phyloP scores from a whole-genome alignment of 2,329 filamentous ascomycete species.

The Monilinia fructigena region DNA sequence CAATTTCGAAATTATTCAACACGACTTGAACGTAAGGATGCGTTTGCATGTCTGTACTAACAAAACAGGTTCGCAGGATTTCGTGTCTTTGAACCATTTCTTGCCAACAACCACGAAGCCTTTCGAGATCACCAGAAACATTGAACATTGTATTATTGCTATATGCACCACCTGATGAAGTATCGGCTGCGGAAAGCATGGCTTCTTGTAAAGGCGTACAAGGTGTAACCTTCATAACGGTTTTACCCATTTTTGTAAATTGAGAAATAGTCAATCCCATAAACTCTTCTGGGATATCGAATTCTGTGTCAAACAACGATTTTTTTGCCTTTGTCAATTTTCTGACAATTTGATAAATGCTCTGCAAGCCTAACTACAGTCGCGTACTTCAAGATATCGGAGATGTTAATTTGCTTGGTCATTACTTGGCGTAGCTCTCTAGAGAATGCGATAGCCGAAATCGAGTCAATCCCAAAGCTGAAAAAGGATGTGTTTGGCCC shows the following conservation, averaged over 20 bases:
- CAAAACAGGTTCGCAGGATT: slow-evolving; percentile 76
- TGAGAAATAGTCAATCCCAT: slow-evolving; percentile 24
- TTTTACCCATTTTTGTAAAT: slow-evolving; percentile 32
- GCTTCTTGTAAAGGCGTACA: slow-evolving; percentile 87
- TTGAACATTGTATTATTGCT: slow-evolving; percentile 69
- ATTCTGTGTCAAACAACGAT: slow-evolving; percentile 22
- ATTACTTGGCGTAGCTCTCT: slow-evolving; percentile 52
- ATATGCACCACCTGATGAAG: slow-evolving; percentile 55
- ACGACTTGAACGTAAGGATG: slow-evolving; percentile 73
- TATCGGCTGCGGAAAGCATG: slow-evolving; percentile 66
- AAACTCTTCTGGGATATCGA: slow-evolving; percentile 33
- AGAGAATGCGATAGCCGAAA: slow-evolving; percentile 73
- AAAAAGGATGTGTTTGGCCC: slow-evolving; percentile 69
- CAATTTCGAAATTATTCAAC: slow-evolving; percentile 47
- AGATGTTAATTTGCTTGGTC: slow-evolving; percentile 58
- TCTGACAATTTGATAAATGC: slow-evolving; percentile 28
- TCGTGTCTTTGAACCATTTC: slow-evolving; percentile 64
- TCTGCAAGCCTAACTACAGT: slow-evolving; percentile 62
- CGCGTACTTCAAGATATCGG: slow-evolving; percentile 65
- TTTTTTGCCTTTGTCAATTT: neutral
- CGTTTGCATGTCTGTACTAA: slow-evolving; percentile 57
- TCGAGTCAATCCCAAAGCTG: slow-evolving; percentile 77
- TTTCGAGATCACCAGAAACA: slow-evolving; percentile 50
- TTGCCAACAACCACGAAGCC: slow-evolving; percentile 61
- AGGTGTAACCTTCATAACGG: slow-evolving; percentile 62